These are phyloP conservation scores for Salix exigua DNA, from an alignment of 345 rosid species.

Conservation along the genomic window DNA sequence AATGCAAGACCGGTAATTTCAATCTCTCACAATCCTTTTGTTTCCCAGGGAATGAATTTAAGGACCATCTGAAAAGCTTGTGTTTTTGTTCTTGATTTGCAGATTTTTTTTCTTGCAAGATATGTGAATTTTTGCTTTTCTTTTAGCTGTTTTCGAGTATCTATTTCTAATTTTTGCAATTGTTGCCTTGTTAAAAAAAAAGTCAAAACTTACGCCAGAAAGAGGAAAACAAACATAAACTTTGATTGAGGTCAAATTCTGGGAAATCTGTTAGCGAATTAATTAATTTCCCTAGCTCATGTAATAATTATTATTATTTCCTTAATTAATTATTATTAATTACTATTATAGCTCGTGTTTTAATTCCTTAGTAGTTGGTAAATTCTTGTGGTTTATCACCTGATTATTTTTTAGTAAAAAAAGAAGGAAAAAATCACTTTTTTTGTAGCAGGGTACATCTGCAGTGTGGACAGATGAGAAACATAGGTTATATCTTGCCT, in stretches of 20 bases:
- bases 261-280: neutral
- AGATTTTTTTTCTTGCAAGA: neutral
- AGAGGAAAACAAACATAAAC: neutral
- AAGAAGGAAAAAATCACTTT: too few relatives aligned
- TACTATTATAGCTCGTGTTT: neutral
- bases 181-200: neutral
- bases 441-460: constrained; percentile 38
- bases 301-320: too few relatives aligned
- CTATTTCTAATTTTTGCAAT: neutral
- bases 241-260: neutral
- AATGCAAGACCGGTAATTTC: constrained; percentile 28
- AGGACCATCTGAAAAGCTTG: neutral
- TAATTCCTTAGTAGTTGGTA: too few relatives aligned
- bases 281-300: neutral
- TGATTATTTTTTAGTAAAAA: neutral
- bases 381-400: neutral
- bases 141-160: too few relatives aligned
- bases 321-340: too few relatives aligned
- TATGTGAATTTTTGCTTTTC: neutral
- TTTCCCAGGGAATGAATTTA: neutral
- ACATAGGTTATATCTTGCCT: constrained; percentile 53
- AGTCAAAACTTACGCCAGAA: neutral
- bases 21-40: neutral
- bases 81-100: neutral
- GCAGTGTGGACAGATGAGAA: constrained; percentile 70